These are phyloP conservation scores for Talaromyces verruculosus DNA, from an alignment of 2,329 filamentous ascomycete genomes.

Conservation along the genomic window DNA sequence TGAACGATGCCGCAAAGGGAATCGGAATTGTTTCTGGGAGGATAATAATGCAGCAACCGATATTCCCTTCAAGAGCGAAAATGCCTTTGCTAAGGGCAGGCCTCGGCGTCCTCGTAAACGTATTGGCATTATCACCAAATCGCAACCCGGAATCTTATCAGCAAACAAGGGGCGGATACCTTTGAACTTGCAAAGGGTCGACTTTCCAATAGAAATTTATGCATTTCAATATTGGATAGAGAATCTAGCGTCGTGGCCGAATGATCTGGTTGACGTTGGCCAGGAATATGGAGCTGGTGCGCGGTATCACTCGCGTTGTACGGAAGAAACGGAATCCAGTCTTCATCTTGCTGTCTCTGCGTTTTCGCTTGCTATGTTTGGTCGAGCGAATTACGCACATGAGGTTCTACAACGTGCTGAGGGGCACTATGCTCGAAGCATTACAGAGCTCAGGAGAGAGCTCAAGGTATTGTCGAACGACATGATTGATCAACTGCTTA, in stretches of 20 bases:
- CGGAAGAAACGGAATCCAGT: constrained; percentile 22
- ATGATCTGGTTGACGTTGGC: constrained; percentile 25
- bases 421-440: constrained; percentile 13
- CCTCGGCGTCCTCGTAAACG: constrained; percentile 25
- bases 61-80: constrained; percentile 26
- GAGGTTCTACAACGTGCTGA: constrained; percentile 16
- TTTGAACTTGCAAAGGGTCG: background rate
- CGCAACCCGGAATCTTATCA: background rate
- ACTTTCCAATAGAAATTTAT: constrained; percentile 24
- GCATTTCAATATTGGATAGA: constrained; percentile 28
- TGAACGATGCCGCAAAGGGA: constrained; percentile 26
- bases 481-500: constrained; percentile 26
- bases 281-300: constrained; percentile 27
- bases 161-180: background rate
- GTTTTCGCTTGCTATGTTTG: constrained; percentile 27
- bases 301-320: constrained; percentile 20
- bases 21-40: constrained; percentile 26
- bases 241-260: constrained; percentile 24
- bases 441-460: constrained; percentile 24
- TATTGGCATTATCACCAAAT: background rate
- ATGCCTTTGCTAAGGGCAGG: constrained; percentile 27
- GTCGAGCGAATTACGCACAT: constrained; percentile 21
- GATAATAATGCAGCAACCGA: constrained; percentile 19
- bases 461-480: constrained; percentile 23
- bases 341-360: constrained; percentile 27